Evolutionary conservation across 2,329 filamentous ascomycete genomes (phyloP).

Genomic region (Exophiala sp.): DNA sequence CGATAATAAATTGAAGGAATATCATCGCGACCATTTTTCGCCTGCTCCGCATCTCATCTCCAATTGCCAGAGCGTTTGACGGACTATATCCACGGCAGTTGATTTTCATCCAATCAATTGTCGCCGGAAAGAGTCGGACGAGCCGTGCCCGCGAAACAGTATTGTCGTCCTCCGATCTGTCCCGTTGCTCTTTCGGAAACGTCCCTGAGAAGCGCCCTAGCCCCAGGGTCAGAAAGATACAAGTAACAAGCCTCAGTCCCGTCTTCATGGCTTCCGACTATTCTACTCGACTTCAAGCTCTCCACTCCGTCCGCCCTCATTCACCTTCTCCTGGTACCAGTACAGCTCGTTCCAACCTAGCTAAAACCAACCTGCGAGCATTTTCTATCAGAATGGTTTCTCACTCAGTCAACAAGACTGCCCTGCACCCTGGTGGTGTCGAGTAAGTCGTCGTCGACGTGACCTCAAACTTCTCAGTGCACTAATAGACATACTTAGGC

Average conservation of each 20-base stretch:
- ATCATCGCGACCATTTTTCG: constrained; percentile 15
- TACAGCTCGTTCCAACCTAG: constrained; percentile 25
- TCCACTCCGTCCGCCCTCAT: constrained; percentile 24
- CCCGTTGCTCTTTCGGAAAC: constrained; percentile 20
- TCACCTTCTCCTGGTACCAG: constrained; percentile 25
- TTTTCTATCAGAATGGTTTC: constrained; percentile 41
- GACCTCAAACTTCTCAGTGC: constrained; percentile 10
- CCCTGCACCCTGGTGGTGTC: constrained; percentile 85
- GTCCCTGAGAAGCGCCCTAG: constrained; percentile 21
- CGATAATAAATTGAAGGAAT: constrained; percentile 18
- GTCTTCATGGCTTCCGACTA: constrained; percentile 23
- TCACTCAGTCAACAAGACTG: constrained; percentile 79
- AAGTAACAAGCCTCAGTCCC: constrained; percentile 16
- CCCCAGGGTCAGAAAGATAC: constrained; percentile 20
- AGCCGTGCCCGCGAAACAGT: constrained; percentile 7
- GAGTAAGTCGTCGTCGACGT: constrained; percentile 58
- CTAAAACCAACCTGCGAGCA: constrained; percentile 25
- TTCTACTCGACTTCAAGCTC: constrained; percentile 24
- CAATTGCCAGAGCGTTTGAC: constrained; percentile 16
- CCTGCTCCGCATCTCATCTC: constrained; percentile 24
- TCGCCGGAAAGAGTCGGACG: constrained; percentile 21
- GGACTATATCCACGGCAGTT: constrained; percentile 12
- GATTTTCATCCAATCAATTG: constrained; percentile 19
- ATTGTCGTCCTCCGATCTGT: constrained; percentile 20
- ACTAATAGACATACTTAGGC: constrained; percentile 43